These are phyloP conservation scores for Trematosphaeria pertusa DNA, from an alignment of 2,329 filamentous ascomycete genomes.

Conservation along the genomic window DNA sequence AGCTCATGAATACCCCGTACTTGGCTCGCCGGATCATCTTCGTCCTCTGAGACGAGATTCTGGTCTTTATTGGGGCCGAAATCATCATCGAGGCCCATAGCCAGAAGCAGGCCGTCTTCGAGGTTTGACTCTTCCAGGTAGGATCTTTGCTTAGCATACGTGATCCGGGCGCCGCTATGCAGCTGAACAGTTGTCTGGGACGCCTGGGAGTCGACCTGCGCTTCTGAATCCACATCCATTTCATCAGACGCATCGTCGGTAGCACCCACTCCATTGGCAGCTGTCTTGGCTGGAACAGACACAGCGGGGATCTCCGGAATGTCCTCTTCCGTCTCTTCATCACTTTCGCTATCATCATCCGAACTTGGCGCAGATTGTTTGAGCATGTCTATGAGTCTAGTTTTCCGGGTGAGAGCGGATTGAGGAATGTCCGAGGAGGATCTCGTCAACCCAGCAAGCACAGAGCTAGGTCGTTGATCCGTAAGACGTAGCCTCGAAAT, in stretches of 20 bases:
- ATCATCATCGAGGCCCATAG: slow-evolving; percentile 40
- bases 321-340: slow-evolving; percentile 26
- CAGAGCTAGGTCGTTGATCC: slow-evolving; percentile 28
- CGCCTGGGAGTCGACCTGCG: slow-evolving; percentile 31
- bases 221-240: slow-evolving; percentile 29
- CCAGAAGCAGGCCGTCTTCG: slow-evolving; percentile 48
- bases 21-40: slow-evolving; percentile 45
- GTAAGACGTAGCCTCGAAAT: slow-evolving; percentile 40
- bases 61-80: slow-evolving; percentile 22
- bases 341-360: slow-evolving; percentile 31
- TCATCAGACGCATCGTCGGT: slow-evolving; percentile 11
- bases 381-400: slow-evolving; percentile 41
- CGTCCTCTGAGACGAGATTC: slow-evolving; percentile 53
- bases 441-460: slow-evolving; percentile 31
- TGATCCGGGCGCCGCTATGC: slow-evolving; percentile 54
- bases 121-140: slow-evolving; percentile 62
- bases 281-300: slow-evolving; percentile 1
- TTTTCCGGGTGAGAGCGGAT: slow-evolving; percentile 30
- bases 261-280: not conserved
- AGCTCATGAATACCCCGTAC: slow-evolving; percentile 69
- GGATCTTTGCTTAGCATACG: slow-evolving; percentile 66
- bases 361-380: slow-evolving; percentile 33
- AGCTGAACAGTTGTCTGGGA: slow-evolving; percentile 29
- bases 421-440: slow-evolving; percentile 43
- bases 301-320: slow-evolving; percentile 1